These are phyloP conservation scores for Fusarium liriodendri DNA, from an alignment of 2,329 filamentous ascomycete species.

Conservation along the genomic window DNA sequence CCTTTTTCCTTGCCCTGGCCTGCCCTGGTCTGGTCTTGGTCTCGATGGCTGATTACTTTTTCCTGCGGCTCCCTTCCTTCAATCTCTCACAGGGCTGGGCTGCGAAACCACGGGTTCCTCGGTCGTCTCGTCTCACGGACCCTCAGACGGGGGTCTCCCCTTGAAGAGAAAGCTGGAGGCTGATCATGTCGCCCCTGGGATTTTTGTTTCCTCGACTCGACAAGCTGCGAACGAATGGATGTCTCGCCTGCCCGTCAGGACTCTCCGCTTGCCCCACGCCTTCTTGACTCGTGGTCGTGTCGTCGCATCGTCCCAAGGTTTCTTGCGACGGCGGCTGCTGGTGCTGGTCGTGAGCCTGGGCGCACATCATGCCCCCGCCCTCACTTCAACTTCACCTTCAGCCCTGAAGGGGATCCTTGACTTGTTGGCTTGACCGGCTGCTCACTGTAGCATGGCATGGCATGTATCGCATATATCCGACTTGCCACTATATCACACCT, in stretches of 20 bases:
- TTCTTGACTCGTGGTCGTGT: constrained; percentile 4
- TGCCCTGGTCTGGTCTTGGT: not conserved
- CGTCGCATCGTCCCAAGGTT: not conserved
- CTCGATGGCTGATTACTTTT: not conserved
- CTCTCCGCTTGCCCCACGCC: not conserved
- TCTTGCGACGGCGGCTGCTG: constrained; percentile 6
- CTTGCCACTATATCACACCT: constrained; percentile 3
- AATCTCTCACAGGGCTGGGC: constrained; percentile 31
- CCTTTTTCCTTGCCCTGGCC: not conserved
- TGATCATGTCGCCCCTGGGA: not conserved
- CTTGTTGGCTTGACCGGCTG: not conserved
- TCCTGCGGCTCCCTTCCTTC: constrained; percentile 6
- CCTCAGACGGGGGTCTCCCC: not conserved
- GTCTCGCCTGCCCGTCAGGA: not conserved
- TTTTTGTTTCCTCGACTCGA: constrained; percentile 1
- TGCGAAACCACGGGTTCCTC: constrained; percentile 11
- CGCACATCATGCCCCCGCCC: constrained; percentile 1
- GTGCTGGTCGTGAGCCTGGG: not conserved
- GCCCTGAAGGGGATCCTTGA: not conserved
- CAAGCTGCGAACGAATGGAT: not conserved
- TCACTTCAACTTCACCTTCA: not conserved
- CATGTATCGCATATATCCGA: not conserved
- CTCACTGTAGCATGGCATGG: not conserved
- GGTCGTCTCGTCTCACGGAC: not conserved
- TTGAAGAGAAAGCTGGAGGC: constrained; percentile 1